phyloP scores from a whole-genome alignment of 805 yeast genomes.

The Metschnikowia anglica region DNA sequence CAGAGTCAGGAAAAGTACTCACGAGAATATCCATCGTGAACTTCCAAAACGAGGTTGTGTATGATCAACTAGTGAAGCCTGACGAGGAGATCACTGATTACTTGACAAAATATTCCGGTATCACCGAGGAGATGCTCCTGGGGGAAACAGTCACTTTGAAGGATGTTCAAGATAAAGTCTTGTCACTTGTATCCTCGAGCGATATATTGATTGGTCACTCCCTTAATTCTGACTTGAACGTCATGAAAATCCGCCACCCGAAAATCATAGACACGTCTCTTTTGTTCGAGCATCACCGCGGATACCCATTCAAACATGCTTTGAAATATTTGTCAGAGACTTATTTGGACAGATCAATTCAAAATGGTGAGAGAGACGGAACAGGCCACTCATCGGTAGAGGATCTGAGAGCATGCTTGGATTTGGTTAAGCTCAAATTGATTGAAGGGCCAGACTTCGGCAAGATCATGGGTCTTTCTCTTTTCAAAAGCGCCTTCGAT shows the following conservation, averaged over 20 bases:
- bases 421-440: slow-evolving; percentile 68
- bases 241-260: slow-evolving; percentile 69
- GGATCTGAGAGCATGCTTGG: slow-evolving; percentile 79
- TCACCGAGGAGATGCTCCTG: slow-evolving; percentile 64
- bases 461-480: slow-evolving; percentile 19
- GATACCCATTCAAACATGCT: slow-evolving; percentile 79
- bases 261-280: slow-evolving; percentile 77
- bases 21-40: slow-evolving; percentile 78
- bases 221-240: slow-evolving; percentile 75
- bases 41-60: slow-evolving; percentile 54
- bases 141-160: slow-evolving; percentile 60
- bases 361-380: slow-evolving; percentile 58
- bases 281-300: slow-evolving; percentile 75
- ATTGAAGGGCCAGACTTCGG: slow-evolving; percentile 70
- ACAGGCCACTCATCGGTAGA: slow-evolving; percentile 77
- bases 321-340: slow-evolving; percentile 65
- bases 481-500: slow-evolving; percentile 12
- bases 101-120: slow-evolving; percentile 82
- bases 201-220: slow-evolving; percentile 90
- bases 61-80: slow-evolving; percentile 81
- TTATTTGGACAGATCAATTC: slow-evolving; percentile 60
- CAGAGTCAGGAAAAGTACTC: slow-evolving; percentile 61
- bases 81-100: slow-evolving; percentile 72
- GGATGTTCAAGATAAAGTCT: slow-evolving; percentile 65
- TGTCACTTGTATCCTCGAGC: slow-evolving; percentile 45